Conservation (phyloP, 2,329 filamentous ascomycete species). For the Paecilomyces sp. region DNA sequence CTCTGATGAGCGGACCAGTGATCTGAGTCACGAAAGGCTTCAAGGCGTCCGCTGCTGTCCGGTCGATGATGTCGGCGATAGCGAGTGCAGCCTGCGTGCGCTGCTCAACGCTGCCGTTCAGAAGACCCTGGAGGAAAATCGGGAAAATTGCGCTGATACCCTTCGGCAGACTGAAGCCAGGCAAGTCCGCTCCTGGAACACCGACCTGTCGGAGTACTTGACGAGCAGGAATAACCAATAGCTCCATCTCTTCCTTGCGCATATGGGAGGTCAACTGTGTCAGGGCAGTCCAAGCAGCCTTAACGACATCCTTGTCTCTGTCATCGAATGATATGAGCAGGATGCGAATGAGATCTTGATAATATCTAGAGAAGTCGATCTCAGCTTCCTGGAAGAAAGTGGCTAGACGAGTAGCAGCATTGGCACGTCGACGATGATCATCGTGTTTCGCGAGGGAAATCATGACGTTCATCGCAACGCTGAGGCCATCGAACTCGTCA, state of each 20-base stretch:
- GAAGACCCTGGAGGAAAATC: slow-evolving; percentile 94
- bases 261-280: slow-evolving; percentile 81
- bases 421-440: slow-evolving; percentile 75
- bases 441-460: slow-evolving; percentile 83
- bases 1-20: slow-evolving; percentile 92
- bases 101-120: slow-evolving; percentile 93
- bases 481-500: slow-evolving; percentile 92
- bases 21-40: slow-evolving; percentile 97
- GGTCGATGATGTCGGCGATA: slow-evolving; percentile 92
- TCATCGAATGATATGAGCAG: slow-evolving; percentile 91
- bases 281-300: slow-evolving; percentile 81
- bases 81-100: slow-evolving; percentile 84
- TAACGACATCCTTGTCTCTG: slow-evolving; percentile 72
- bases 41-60: slow-evolving; percentile 77
- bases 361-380: slow-evolving; percentile 90
- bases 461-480: slow-evolving; percentile 91
- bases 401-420: slow-evolving; percentile 70
- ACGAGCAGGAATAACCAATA: slow-evolving; percentile 75
- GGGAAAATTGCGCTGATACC: slow-evolving; percentile 94
- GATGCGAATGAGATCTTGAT: slow-evolving; percentile 87
- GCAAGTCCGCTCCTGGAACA: slow-evolving; percentile 72
- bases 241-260: slow-evolving; percentile 97
- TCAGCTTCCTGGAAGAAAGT: slow-evolving; percentile 76
- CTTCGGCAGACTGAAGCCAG: slow-evolving; percentile 87
- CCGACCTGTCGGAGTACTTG: slow-evolving; percentile 84